Conservation (phyloP, 192 early-diverging fungal species). For the Gaertneriomyces sp. region DNA sequence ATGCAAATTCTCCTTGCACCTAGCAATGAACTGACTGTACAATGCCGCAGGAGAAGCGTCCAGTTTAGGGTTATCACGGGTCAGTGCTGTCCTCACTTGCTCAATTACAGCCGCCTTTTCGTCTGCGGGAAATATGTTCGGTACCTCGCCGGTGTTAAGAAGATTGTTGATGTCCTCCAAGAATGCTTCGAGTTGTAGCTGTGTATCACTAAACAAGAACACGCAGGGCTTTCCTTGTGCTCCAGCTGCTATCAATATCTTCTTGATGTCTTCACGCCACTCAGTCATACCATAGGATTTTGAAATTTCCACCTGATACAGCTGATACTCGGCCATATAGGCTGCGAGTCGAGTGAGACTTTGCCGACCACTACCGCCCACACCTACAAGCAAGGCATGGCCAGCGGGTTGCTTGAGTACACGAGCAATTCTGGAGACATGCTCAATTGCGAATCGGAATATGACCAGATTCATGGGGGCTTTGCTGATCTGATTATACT, state of each 20-base stretch:
- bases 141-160: slow-evolving; percentile 61
- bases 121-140: slow-evolving; percentile 56
- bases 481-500: slow-evolving; percentile 56
- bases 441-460: slow-evolving; percentile 59
- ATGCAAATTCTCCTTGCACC: slow-evolving; percentile 60
- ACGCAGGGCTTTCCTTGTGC: slow-evolving; percentile 51
- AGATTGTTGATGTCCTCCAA: slow-evolving; percentile 64
- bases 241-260: slow-evolving; percentile 51
- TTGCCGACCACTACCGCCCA: slow-evolving; percentile 56
- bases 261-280: slow-evolving; percentile 59
- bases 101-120: slow-evolving; percentile 58
- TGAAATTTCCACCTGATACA: slow-evolving; percentile 59
- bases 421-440: slow-evolving; percentile 55
- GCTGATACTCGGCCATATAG: slow-evolving; percentile 55
- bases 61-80: slow-evolving; percentile 52
- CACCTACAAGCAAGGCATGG: slow-evolving; percentile 55
- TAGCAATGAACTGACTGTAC: slow-evolving; percentile 52
- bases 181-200: slow-evolving; percentile 54
- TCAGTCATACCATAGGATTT: slow-evolving; percentile 57
- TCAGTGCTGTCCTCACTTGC: slow-evolving; percentile 45
- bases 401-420: slow-evolving; percentile 59
- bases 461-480: slow-evolving; percentile 60
- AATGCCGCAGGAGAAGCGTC: slow-evolving; percentile 51
- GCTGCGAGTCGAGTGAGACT: slow-evolving; percentile 53
- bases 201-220: slow-evolving; percentile 59